A percentile compares a stretch with the other conserved stretches of the same genome.
These are phyloP conservation scores for Haberlea rhodopensis DNA, from an alignment of 257 asterid genomes.

Conservation along the genomic window DNA sequence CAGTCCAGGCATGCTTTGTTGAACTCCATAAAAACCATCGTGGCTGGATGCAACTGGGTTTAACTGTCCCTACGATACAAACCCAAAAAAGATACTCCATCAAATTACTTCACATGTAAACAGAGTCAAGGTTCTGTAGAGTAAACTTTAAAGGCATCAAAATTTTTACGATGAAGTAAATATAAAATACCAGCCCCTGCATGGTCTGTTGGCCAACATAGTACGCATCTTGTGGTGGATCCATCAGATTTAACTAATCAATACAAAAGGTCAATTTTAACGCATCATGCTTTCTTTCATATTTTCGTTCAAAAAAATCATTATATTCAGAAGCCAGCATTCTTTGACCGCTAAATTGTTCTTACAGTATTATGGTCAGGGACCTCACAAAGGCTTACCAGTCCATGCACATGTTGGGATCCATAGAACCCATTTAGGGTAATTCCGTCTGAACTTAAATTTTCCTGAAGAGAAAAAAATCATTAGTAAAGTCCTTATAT, in stretches of 20 bases:
- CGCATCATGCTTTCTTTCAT: conserved; percentile 16
- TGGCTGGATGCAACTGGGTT: conserved; percentile 64
- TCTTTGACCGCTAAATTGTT: conserved; percentile 1
- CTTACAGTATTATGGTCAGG: conserved; percentile 1
- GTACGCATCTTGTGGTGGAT: conserved; percentile 84
- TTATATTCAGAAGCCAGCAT: conserved; percentile 12
- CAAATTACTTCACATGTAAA: background rate
- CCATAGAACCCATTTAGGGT: conserved; percentile 76
- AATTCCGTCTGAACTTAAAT: conserved; percentile 60
- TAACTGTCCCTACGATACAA: conserved; percentile 65
- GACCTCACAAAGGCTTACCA: conserved; percentile 49
- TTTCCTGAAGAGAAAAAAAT: conserved; percentile 51
- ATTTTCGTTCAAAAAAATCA: conserved; percentile 6
- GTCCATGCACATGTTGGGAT: conserved; percentile 82
- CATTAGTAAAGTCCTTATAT: conserved; percentile 13
- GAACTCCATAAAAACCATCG: conserved; percentile 69
- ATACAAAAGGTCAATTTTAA: conserved; percentile 24
- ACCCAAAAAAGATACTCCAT: conserved; percentile 20
- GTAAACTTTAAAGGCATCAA: background rate
- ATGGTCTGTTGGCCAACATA: conserved; percentile 68
- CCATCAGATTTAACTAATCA: conserved; percentile 93
- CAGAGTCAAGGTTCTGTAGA: background rate
- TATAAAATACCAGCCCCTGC: conserved; percentile 73
- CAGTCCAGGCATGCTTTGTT: conserved; percentile 68
- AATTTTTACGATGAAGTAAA: background rate